A percentile compares a stretch with the other conserved stretches of the same genome.
Evolutionary conservation across 495 filamentous ascomycete species (phyloP).

Genomic region (Aspergillus biplanus): DNA sequence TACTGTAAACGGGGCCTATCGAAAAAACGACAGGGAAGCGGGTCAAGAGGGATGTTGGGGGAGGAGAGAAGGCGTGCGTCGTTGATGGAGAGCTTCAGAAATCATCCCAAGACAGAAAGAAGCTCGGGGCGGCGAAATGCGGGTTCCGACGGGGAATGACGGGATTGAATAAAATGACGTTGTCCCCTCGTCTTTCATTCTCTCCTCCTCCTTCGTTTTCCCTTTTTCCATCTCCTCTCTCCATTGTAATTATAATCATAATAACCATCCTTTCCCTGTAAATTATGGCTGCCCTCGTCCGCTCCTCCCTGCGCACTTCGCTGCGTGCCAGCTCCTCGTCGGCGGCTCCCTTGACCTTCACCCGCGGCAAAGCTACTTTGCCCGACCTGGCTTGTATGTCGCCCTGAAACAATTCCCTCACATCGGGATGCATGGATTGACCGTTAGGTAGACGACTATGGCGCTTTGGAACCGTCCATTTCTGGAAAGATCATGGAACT

Average conservation of each 20-base stretch:
- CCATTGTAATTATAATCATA: slow-evolving; percentile 13
- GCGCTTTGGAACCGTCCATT: slow-evolving; percentile 91
- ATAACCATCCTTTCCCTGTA: slow-evolving; percentile 7
- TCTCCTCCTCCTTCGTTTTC: slow-evolving; percentile 3
- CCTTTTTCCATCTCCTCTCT: slow-evolving; percentile 21
- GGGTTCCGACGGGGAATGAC: slow-evolving; percentile 19
- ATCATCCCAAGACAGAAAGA: slow-evolving; percentile 3
- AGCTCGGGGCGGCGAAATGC: slow-evolving; percentile 28
- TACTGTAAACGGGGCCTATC: neutral
- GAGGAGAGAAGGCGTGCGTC: neutral
- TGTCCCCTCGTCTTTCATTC: slow-evolving; percentile 12
- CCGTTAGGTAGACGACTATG: slow-evolving; percentile 69
- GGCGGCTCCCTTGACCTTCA: slow-evolving; percentile 71
- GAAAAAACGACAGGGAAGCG: neutral
- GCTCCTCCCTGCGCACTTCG: slow-evolving; percentile 55
- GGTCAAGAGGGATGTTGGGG: neutral
- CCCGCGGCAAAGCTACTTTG: slow-evolving; percentile 86
- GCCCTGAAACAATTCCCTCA: neutral
- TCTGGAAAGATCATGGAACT: slow-evolving; percentile 98
- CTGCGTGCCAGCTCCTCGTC: slow-evolving; percentile 55
- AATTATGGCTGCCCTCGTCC: slow-evolving; percentile 62
- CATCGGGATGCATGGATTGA: slow-evolving; percentile 13
- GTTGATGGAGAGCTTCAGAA: neutral
- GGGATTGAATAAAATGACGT: slow-evolving; percentile 26
- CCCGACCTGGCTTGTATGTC: slow-evolving; percentile 89